Evolutionary conservation across 306 rosid species (phyloP).

Genomic region (Inga laurina): DNA sequence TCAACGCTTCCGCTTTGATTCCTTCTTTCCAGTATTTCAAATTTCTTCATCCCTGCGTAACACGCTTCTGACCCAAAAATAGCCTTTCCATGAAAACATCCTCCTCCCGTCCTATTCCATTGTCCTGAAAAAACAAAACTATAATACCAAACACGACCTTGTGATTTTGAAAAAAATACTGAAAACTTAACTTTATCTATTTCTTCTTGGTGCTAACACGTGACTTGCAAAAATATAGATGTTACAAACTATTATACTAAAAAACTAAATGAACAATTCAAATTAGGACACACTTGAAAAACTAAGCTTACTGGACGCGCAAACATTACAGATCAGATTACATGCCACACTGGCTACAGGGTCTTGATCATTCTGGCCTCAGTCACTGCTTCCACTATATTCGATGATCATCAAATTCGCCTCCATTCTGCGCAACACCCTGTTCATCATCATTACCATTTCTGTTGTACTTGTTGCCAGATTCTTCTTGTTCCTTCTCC

Average conservation of each 20-base stretch:
- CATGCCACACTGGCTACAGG: conserved; percentile 9
- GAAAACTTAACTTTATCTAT: conserved; percentile 16
- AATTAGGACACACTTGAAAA: conserved; percentile 7
- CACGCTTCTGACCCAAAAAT: not conserved
- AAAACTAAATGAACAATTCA: conserved; percentile 24
- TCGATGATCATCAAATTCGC: conserved; percentile 51
- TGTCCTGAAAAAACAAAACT: not conserved
- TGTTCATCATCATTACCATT: conserved; percentile 45
- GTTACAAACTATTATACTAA: conserved; percentile 42
- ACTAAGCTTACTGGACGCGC: conserved; percentile 28
- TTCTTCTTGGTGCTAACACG: conserved; percentile 1
- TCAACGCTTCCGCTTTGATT: too few species aligned
- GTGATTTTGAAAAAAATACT: not conserved
- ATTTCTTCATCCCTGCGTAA: not conserved
- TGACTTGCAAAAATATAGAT: conserved; percentile 43
- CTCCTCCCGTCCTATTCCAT: not conserved
- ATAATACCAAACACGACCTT: not conserved
- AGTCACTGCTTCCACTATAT: conserved; percentile 43
- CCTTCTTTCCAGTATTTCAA: too few species aligned
- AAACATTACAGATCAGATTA: not conserved
- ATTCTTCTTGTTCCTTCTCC: conserved; percentile 65
- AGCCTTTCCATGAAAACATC: not conserved
- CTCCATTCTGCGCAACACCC: conserved; percentile 47
- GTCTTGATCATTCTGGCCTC: conserved; percentile 13
- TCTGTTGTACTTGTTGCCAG: conserved; percentile 45